Evolutionary conservation across 106 monocot genomes (phyloP).

Genomic region (Allium sativum): DNA sequence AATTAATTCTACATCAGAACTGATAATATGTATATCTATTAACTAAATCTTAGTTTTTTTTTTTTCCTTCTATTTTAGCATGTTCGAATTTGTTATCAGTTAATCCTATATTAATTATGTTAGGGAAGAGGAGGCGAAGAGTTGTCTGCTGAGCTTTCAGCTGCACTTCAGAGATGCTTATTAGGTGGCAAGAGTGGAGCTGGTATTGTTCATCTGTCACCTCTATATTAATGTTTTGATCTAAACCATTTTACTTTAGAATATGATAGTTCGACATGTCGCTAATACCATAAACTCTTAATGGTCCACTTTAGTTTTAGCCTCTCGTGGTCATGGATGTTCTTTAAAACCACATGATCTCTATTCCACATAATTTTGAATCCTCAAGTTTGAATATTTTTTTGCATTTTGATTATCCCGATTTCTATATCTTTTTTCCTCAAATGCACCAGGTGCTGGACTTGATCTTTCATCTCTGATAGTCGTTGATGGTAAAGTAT

Average conservation of each 20-base stretch:
- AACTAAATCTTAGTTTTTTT: too few relatives aligned
- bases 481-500: conserved; percentile 70
- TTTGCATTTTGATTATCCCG: not conserved
- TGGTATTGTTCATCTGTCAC: conserved; percentile 27
- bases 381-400: not conserved
- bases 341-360: not conserved
- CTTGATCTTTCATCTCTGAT: conserved; percentile 80
- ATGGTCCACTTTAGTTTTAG: too few relatives aligned
- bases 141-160: conserved; percentile 73
- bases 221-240: too few relatives aligned
- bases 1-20: too few relatives aligned
- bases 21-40: too few relatives aligned
- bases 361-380: not conserved
- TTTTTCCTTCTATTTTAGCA: not conserved
- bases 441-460: conserved; percentile 47
- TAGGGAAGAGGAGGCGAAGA: conserved; percentile 88
- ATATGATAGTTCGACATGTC: too few relatives aligned
- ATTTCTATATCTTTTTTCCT: not conserved
- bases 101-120: not conserved
- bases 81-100: not conserved
- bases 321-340: too few relatives aligned
- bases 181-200: conserved; percentile 74
- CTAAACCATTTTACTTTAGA: too few relatives aligned
- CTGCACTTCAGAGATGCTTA: conserved; percentile 77
- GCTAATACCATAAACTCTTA: too few relatives aligned